Evolutionary conservation across 176 grass and related monocot genomes (phyloP), one percentile per base, ranked within the genome.

Genomic region (Avena insularis): DNA sequence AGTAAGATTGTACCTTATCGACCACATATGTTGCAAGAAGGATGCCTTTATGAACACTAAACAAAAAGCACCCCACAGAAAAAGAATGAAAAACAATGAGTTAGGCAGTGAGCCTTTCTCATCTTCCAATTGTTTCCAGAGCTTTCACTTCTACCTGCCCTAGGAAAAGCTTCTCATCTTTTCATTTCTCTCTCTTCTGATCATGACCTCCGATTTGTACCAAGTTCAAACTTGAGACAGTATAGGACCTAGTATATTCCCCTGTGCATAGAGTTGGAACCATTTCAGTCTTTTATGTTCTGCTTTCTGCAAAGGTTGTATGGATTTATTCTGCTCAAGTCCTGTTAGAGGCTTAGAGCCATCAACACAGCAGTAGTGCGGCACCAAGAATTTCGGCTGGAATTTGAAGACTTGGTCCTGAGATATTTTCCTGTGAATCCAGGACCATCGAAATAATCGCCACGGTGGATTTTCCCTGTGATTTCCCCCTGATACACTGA

Each of bases 241-340:
- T 77, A 77, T 63, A 82, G 78, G 61, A 55, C 71, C 82, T 91
- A 88, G 64, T 25, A 71, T 85, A 91, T 91, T 88, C 90, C 62
- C 78, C 25, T 51, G 50, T 21, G 35, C 55, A 35, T 89, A 86
- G 83, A 85, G 86, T 66, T 85, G 19, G 85, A 91, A 88, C 86
- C 62, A 66, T 82, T 76, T 77, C 6, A 75, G 62, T 82, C 69
- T 88, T 85, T 81, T 91, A n/a, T 77, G 14, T 43, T 61, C 54
- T 56, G 62, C 78, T 91, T 91, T 91, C 54, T 53, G 45, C 25
- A 91, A 86, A 86, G 23, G 33, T 29, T 36, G 76, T 17, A 58
- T 79, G 71, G 45, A 88, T 65, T 85, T 85, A 85, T 91, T 91
- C 90, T 78, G 78, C 62, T 29, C 25, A 29, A 75, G 58, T 72